Evolutionary conservation across 345 rosid species (phyloP), one percentile per base, ranked within the genome.

Genomic region (Arabidopsis suecica): DNA sequence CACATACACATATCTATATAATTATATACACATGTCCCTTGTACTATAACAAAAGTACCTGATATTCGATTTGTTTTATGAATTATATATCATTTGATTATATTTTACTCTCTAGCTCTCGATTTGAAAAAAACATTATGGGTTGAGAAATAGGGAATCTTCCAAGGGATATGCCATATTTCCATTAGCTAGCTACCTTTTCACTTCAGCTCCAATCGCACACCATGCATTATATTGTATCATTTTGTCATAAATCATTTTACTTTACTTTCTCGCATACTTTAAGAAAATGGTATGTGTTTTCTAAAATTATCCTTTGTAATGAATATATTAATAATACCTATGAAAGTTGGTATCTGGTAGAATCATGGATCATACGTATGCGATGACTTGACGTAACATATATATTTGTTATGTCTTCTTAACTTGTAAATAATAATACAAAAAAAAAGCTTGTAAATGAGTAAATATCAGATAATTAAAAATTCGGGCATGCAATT

Each of bases 191-290:
- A 66, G 34, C 32, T 28, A 28, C n/a, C 61, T 66, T 74, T 66
- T 74, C 67, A 74, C 73, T 74, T 74, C 61, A 38, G 44, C 78
- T 58, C 67, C 78, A 74, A 66, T 74, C 50, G 42, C 48, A 58
- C 73, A 38, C 50, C 61, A 74, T 16, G 40, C 54, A 28, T 18
- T 49, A 47, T 58, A 65, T 33, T 30, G 44, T 73, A 7, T 22
- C 9, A 37, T 7, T 7, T 37, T 55, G 58, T 12, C 78, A 36
- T 54, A 42, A 20, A 65, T 34, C 50, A 66, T 28, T 9, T 74
- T 48, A 74, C 20, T 38, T 72, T 61, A 61, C 64, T 73, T 53
- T 61, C 41, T 38, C 22, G 69, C 76, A 53, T 55, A 54, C 72
- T 65, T 74, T 65, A 34, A 10, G 50, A 74, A 65, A 47, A 65